These are phyloP conservation scores for Penicillium sp. DNA, from an alignment of 2,329 filamentous ascomycete species.

Conservation along the genomic window DNA sequence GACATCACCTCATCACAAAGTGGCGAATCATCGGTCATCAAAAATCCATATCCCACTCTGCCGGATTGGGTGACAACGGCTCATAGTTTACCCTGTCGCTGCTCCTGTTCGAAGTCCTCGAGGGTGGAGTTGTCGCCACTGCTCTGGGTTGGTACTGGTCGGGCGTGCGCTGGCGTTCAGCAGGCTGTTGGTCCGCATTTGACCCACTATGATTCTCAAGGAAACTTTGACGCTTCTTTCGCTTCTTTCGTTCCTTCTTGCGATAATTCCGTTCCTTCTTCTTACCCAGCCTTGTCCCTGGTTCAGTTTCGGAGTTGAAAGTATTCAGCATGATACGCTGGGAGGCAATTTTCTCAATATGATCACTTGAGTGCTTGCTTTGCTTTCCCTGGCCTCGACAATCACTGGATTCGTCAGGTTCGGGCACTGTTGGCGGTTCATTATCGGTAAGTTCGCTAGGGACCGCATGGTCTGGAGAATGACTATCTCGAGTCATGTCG, in stretches of 20 bases:
- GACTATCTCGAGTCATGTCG: background rate
- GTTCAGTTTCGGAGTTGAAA: background rate
- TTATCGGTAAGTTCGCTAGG: background rate
- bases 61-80: constrained; percentile 13
- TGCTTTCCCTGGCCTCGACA: background rate
- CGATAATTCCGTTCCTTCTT: background rate
- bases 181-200: background rate
- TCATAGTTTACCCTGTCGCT: background rate
- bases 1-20: constrained; percentile 42
- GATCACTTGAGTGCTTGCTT: background rate
- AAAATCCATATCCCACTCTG: constrained; percentile 34
- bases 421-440: background rate
- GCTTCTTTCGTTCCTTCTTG: background rate
- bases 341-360: background rate
- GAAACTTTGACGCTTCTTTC: background rate
- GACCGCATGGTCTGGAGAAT: background rate
- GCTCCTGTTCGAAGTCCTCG: background rate
- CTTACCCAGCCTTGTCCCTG: background rate
- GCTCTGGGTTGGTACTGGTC: background rate
- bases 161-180: background rate
- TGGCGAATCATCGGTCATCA: constrained; percentile 40
- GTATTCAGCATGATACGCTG: background rate
- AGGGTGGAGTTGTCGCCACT: background rate
- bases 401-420: background rate
- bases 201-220: background rate